Base-by-base conservation (phyloP, 305 asterid genomes). In the Rubia balearica region DNA sequence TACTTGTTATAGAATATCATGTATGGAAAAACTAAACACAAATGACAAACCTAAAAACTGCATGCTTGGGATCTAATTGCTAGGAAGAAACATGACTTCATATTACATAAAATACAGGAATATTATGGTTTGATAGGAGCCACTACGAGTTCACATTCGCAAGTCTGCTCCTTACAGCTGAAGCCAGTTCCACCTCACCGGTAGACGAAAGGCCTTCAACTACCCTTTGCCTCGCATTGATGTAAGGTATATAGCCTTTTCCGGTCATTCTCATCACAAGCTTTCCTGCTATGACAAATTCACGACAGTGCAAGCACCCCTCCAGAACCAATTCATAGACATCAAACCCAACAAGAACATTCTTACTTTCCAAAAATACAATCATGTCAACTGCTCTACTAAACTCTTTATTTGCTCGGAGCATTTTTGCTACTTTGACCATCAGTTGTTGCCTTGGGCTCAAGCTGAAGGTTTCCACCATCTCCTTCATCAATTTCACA, bases 231-330 rank as follows among this genome's bases (percentile, higher is more conserved):
- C 97, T 86, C 79, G 61, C 82, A 69, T 81, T 76, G 19, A 90
- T 79, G 67, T 81, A 86, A 11, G 97, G 98, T 61, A 92, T 86
- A 46, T 87, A 86, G 63, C 94, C 94, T 74, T 75, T 89, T 68
- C 73, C 89, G 2, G 89, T 79, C 96, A 89, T 90, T 72, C 80
- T 72, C 46, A 83, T 56, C 24, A 73, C 89, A 43, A 90, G 61
- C 71, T 90, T 90, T 49, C 89, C 96, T 0, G 86, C 96, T 81
- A 89, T 78, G 43, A 84, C 80, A 61, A 84, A 83, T 55, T 80
- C 78, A 4, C 74, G 75, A 60, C 65, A 79, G 81, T 93, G 94
- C 79, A 90, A 75, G 74, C 90, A 86, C 14, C 90, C 89, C 79
- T 87, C 89, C 43, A 92, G 87, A 16, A 75, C 91, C 78, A 66